These are phyloP conservation scores for Haplosporangium sp. DNA, from an alignment of 371 early-diverging fungal species.

Conservation along the genomic window DNA sequence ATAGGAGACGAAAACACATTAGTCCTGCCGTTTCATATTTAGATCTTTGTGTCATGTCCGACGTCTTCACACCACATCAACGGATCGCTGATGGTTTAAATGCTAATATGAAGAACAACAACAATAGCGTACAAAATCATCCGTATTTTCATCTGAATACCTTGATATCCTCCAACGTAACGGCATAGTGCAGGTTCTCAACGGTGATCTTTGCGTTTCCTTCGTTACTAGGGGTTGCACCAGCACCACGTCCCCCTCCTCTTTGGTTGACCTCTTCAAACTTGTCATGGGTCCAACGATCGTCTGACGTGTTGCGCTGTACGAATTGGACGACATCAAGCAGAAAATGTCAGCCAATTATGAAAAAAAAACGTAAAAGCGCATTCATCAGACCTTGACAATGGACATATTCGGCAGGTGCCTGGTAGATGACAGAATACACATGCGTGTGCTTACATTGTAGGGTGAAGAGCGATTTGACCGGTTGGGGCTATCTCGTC, in stretches of 20 bases:
- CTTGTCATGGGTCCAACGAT: conserved; percentile 54
- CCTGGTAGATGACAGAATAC: too few species aligned
- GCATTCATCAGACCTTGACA: too few species aligned
- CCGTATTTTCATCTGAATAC: conserved; percentile 45
- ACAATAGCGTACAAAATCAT: too few species aligned
- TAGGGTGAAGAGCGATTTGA: conserved; percentile 48
- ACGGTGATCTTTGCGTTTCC: conserved; percentile 56
- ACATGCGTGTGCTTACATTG: conserved; percentile 6
- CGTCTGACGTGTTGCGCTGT: conserved; percentile 33
- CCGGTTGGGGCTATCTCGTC: conserved; percentile 47
- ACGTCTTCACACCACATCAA: too few species aligned
- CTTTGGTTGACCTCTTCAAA: conserved; percentile 26
- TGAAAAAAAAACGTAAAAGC: background rate
- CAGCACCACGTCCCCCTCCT: conserved; percentile 16
- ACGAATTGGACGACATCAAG: background rate
- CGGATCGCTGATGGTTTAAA: too few species aligned
- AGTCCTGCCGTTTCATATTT: too few species aligned
- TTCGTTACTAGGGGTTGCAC: conserved; percentile 5
- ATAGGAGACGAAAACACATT: background rate
- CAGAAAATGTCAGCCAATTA: background rate
- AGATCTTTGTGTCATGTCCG: too few species aligned
- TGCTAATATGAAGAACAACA: background rate
- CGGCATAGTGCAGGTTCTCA: conserved; percentile 72
- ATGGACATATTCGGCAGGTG: too few species aligned
- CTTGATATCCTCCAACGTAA: conserved; percentile 74